phyloP scores from a whole-genome alignment of 192 early-diverging fungal species.

The Phycomyces blakesleeanus region DNA sequence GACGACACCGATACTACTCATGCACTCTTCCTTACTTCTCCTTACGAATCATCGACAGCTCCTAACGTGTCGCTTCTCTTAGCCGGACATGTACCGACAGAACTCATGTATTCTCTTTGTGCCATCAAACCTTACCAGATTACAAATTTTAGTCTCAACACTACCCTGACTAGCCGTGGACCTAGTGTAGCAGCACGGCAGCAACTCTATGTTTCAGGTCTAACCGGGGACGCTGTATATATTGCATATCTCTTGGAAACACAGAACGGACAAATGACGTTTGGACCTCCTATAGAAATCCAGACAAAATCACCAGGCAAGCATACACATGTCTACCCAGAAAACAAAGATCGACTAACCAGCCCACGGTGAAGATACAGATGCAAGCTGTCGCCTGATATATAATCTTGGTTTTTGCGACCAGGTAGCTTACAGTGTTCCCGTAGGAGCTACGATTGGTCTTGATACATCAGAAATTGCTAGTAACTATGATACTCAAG shows the following conservation, averaged over 20 bases:
- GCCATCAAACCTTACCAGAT: slow-evolving; percentile 32
- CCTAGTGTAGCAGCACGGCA: slow-evolving; percentile 29
- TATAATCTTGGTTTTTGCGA: slow-evolving; percentile 48
- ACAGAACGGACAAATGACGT: background rate
- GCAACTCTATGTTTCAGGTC: slow-evolving; percentile 33
- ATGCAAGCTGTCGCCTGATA: slow-evolving; percentile 45
- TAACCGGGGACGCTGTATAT: slow-evolving; percentile 39
- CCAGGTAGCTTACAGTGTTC: slow-evolving; percentile 54
- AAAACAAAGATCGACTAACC: slow-evolving; percentile 19
- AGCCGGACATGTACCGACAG: slow-evolving; percentile 20
- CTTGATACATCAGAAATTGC: slow-evolving; percentile 17
- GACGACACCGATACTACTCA: slow-evolving; percentile 34
- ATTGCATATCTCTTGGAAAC: slow-evolving; percentile 38
- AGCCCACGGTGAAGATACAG: slow-evolving; percentile 27
- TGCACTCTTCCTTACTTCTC: slow-evolving; percentile 31
- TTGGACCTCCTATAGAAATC: slow-evolving; percentile 25
- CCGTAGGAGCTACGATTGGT: slow-evolving; percentile 4
- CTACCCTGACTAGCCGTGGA: slow-evolving; percentile 34
- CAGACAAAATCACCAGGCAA: slow-evolving; percentile 33
- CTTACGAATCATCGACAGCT: slow-evolving; percentile 12
- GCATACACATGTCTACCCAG: slow-evolving; percentile 12
- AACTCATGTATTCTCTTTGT: slow-evolving; percentile 44
- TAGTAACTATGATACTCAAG: slow-evolving; percentile 41
- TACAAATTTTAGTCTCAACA: slow-evolving; percentile 22
- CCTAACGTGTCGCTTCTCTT: slow-evolving; percentile 25